Conservation (phyloP, 2,329 filamentous ascomycete genomes). For the Seiridium cupressi region DNA sequence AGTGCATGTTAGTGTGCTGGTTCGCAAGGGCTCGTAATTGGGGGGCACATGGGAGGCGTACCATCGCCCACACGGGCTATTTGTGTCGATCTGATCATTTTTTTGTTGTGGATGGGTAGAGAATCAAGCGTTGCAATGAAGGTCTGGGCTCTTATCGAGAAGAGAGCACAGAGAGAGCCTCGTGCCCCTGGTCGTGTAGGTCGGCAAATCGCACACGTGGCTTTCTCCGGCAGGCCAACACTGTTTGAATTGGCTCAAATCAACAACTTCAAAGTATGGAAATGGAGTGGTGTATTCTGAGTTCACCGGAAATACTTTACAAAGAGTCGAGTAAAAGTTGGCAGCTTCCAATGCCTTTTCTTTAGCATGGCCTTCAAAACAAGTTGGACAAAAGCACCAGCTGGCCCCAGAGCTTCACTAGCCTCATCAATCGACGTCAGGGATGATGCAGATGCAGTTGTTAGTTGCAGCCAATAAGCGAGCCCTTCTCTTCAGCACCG, state of each 20-base stretch:
- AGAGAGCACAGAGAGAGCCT: not conserved
- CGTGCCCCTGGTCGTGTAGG: not conserved
- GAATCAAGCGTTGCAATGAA: no score
- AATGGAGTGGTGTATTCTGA: no score
- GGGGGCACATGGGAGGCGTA: conserved; percentile 33
- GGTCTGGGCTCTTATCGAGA: no score
- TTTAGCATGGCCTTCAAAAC: not conserved
- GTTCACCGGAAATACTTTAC: no score
- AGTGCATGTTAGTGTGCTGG: conserved; percentile 15
- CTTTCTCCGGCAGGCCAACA: conserved; percentile 1
- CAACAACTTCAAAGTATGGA: no score
- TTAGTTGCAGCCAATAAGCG: not conserved
- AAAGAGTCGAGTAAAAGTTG: no score
- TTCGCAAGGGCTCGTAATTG: not conserved
- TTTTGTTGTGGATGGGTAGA: conserved; percentile 7
- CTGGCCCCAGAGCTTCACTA: not conserved
- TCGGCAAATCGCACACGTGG: conserved; percentile 9
- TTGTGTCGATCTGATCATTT: conserved; percentile 88
- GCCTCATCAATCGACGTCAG: not conserved
- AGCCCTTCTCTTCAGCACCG: not conserved
- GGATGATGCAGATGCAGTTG: not conserved
- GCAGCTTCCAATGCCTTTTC: no score
- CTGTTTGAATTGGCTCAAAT: no score
- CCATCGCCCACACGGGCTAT: conserved; percentile 86
- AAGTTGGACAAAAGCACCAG: not conserved